Base-by-base conservation (phyloP, 1,284 basidiomycete genomes). In the Wallemia mellicola region DNA sequence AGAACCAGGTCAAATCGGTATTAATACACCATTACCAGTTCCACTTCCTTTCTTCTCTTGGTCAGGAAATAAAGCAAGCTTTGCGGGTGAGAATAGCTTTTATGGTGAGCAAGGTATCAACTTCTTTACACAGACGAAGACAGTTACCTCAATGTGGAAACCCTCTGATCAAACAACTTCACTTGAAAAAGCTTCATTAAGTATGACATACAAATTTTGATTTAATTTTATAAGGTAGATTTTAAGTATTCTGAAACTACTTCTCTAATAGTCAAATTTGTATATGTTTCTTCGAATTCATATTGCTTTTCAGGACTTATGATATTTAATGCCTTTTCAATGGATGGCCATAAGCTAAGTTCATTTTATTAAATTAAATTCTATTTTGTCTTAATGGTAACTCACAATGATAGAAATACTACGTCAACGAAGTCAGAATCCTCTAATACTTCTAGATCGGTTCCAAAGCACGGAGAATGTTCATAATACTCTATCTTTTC, bases 11-110 rank as follows among this genome's bases (percentile, higher is more conserved):
- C 88, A 96, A 71, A 77, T 92, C 66, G 87, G 87, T 54, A 79
- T 98, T 71, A 96, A 98, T 68, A 83, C 92, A 1, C 82, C 91
- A 55, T 86, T 94, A 56, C 33, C 59, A 59, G 83, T 88, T 2
- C 86, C 89, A 55, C 74, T 84, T 58, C 83, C 82, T 11, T 92
- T 94, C 86, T 91, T 88, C 71, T 77, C 85, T 24, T 91, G 86
- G 86, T 83, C 80, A 65, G 87, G 86, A 57, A 87, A 86, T 72
- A 89, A 88, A 74, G 86, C 77, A 54, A 86, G 83, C 64, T 82
- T 84, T 64, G 72, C 92, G 62, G 92, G 92, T 27, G 86, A 89
- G 66, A 78, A 86, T 59, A 79, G 81, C 14, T 87, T 94, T 73
- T 92, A 92, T 66, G 88, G 89, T 28, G 83, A 82, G 71, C 78